These are phyloP conservation scores for Kokia cookei DNA, from an alignment of 441 rosid genomes.

Conservation along the genomic window DNA sequence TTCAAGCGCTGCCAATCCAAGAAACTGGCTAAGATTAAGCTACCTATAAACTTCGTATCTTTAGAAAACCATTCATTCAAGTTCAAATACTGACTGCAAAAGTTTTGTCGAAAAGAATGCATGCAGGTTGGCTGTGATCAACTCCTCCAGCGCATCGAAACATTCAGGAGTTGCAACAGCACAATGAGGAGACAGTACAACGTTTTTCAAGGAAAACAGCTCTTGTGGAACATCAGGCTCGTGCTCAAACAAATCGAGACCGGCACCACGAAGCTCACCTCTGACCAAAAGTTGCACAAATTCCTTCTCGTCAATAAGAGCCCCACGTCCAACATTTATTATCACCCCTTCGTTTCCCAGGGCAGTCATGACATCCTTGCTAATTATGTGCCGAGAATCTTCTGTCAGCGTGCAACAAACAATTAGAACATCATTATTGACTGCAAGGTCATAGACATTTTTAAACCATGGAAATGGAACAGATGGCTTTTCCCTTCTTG, in stretches of 20 bases:
- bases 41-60: too few relatives aligned
- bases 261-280: slow-evolving; percentile 29
- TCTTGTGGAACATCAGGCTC: slow-evolving; percentile 27
- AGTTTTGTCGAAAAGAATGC: slow-evolving; percentile 23
- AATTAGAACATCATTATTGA: slow-evolving; percentile 19
- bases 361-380: slow-evolving; percentile 22
- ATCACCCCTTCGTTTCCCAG: slow-evolving; percentile 27
- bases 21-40: too few relatives aligned
- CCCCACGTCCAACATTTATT: slow-evolving; percentile 28
- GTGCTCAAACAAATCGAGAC: slow-evolving; percentile 33
- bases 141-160: slow-evolving; percentile 15
- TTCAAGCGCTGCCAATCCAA: too few relatives aligned
- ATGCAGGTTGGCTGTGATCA: slow-evolving; percentile 17
- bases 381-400: slow-evolving; percentile 22
- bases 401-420: slow-evolving; percentile 25
- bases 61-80: not conserved
- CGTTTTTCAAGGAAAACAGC: slow-evolving; percentile 23
- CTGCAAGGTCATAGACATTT: slow-evolving; percentile 17
- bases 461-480: slow-evolving; percentile 13
- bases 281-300: slow-evolving; percentile 18
- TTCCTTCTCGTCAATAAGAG: slow-evolving; percentile 29
- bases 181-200: slow-evolving; percentile 28
- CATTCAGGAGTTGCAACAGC: slow-evolving; percentile 23
- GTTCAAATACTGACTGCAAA: slow-evolving; percentile 6
- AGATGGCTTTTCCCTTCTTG: slow-evolving; percentile 21